A percentile compares a stretch with the other conserved stretches of the same genome.
phyloP scores from a whole-genome alignment of 495 filamentous ascomycete genomes.

The Hypoxylon cercidicola region DNA sequence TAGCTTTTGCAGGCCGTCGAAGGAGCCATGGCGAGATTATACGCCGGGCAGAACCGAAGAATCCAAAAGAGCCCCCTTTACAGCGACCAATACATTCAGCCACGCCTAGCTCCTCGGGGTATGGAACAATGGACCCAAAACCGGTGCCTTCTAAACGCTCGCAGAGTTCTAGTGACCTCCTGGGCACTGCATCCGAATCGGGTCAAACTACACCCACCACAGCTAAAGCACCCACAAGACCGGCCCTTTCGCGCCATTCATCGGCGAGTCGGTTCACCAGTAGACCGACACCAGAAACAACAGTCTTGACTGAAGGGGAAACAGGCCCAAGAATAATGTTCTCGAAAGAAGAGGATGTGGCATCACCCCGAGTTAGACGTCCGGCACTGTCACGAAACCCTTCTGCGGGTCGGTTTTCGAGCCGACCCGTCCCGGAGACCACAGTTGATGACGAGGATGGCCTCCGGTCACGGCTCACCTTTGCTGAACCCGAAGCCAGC shows the following conservation, averaged over 20 bases:
- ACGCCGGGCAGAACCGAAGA: constrained; percentile 5
- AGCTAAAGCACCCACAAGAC: constrained; percentile 47
- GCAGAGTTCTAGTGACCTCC: constrained; percentile 14
- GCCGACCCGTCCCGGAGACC: constrained; percentile 70
- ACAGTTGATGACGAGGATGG: constrained; percentile 65
- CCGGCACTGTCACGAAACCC: constrained; percentile 60
- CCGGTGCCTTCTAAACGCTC: constrained; percentile 2
- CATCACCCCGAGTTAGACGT: constrained; percentile 43
- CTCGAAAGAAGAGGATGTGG: constrained; percentile 57
- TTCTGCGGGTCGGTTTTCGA: constrained; percentile 67
- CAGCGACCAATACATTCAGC: background rate
- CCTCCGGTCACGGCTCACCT: constrained; percentile 77
- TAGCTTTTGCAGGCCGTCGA: constrained; percentile 44
- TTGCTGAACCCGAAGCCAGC: constrained; percentile 54
- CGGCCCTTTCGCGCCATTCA: constrained; percentile 62
- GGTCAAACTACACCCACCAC: constrained; percentile 27
- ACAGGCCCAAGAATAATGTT: constrained; percentile 84
- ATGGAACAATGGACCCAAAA: constrained; percentile 28
- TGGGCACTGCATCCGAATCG: constrained; percentile 1
- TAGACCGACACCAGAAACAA: constrained; percentile 77
- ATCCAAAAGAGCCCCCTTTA: background rate
- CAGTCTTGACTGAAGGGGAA: constrained; percentile 70
- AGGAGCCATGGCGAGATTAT: constrained; percentile 51
- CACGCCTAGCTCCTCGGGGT: constrained; percentile 23
- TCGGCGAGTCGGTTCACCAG: constrained; percentile 73